Evolutionary conservation across 108 stramenopile genomes (phyloP), one percentile per base, ranked within the genome.

Genomic region (Epipyxis sp.): DNA sequence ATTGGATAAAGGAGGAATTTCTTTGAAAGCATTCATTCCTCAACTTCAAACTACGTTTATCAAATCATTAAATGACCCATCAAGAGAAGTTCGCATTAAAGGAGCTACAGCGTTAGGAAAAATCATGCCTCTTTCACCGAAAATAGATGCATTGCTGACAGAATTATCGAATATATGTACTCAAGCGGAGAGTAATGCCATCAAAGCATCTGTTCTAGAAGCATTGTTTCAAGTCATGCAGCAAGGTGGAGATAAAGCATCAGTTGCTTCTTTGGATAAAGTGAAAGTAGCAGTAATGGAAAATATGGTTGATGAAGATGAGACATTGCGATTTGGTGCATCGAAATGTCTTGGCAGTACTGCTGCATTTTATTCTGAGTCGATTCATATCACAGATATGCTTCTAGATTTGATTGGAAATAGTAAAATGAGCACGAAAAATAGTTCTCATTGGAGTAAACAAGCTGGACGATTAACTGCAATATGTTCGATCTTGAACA

Each of bases 11-110:
- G 98, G 94, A 40, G 96, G 95, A 45, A 86, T 90, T 1, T 90
- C 92, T 34, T 84, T 99, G 30, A 91, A 94, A 79, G 95, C 97
- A 1, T 97, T 99, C 69, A 95, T 96, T 32, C 98, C 98, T 13
- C 98, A 99, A 80, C 96, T 99, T 57, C 98, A 99, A 76, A 98
- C 98, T 16, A 99, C 98, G 1, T 97, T 99, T 78, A 91, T 96
- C 30, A 99, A 99, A 82, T 92, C 95, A n/a, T 87, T 99, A 2
- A 91, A 92, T 41, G 97, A 97, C 85, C 91, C 91, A 20, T 90
- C 88, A 1, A 89, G 92, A n/a, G 87, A 88, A 69, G 94, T 94
- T n/a, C 89, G 95, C 43, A 62, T 88, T 2, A 91, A 89, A 61
- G 95, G 92, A 25, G 91, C 90, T 59, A 68, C 67, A 16, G 94